These are phyloP conservation scores for Tylopilus cervinicoccineus DNA, from an alignment of 768 basidiomycete genomes.

Conservation along the genomic window DNA sequence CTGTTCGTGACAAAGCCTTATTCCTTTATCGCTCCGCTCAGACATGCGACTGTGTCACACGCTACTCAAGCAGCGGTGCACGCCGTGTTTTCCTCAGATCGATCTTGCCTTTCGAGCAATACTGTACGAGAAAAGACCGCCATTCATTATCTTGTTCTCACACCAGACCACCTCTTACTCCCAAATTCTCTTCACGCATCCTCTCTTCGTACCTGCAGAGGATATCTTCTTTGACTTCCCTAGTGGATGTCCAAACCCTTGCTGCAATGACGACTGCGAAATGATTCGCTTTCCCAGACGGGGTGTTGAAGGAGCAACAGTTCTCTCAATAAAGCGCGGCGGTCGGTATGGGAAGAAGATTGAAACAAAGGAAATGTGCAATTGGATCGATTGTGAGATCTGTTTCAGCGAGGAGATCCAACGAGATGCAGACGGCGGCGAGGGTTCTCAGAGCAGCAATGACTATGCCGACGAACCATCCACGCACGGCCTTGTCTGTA, in stretches of 20 bases:
- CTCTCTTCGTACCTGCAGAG: slow-evolving; percentile 63
- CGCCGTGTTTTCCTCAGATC: slow-evolving; percentile 79
- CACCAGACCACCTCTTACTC: slow-evolving; percentile 79
- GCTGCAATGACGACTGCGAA: slow-evolving; percentile 78
- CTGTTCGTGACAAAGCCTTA: slow-evolving; percentile 4
- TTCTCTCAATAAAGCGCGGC: slow-evolving; percentile 61
- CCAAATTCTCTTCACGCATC: slow-evolving; percentile 75
- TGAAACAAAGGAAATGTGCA: slow-evolving; percentile 66
- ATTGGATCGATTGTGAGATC: slow-evolving; percentile 74
- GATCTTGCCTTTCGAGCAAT: slow-evolving; percentile 75
- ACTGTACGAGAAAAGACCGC: slow-evolving; percentile 70
- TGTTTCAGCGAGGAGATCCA: slow-evolving; percentile 48
- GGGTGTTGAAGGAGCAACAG: slow-evolving; percentile 56
- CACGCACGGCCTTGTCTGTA: slow-evolving; percentile 57
- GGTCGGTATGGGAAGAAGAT: slow-evolving; percentile 46
- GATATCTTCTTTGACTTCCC: slow-evolving; percentile 77
- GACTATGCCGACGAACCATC: slow-evolving; percentile 32
- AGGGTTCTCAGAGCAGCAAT: slow-evolving; percentile 41
- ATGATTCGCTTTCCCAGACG: slow-evolving; percentile 75
- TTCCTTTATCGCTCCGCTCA: slow-evolving; percentile 12
- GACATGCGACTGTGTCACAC: slow-evolving; percentile 69
- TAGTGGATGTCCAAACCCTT: slow-evolving; percentile 74
- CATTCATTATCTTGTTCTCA: slow-evolving; percentile 74
- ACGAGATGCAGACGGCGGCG: slow-evolving; percentile 34
- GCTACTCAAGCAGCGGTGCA: slow-evolving; percentile 64